These are phyloP conservation scores for Strigomonas culicis DNA, from an alignment of 208 protist genomes.

Conservation along the genomic window DNA sequence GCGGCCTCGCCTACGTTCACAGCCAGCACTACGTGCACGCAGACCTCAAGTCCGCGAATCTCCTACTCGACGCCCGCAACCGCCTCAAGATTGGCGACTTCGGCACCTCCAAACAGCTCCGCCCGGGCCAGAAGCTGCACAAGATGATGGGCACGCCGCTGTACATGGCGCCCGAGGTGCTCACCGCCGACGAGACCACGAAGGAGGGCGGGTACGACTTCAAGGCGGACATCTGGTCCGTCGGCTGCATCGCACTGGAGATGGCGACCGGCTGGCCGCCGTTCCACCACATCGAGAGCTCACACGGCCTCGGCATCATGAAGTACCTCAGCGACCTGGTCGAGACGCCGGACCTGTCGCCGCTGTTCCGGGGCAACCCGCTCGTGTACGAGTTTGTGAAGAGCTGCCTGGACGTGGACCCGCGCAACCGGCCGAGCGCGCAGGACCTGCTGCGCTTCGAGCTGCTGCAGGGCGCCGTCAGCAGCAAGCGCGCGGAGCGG, in stretches of 20 bases:
- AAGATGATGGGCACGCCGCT: slow-evolving; percentile 81
- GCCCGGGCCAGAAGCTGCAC: slow-evolving; percentile 69
- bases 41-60: slow-evolving; percentile 91
- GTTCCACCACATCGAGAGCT: slow-evolving; percentile 62
- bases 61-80: slow-evolving; percentile 74
- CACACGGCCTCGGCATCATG: slow-evolving; percentile 82
- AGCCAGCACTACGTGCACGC: slow-evolving; percentile 81
- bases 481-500: slow-evolving; percentile 43
- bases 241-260: slow-evolving; percentile 88
- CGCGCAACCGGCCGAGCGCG: slow-evolving; percentile 57
- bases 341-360: slow-evolving; percentile 69
- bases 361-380: slow-evolving; percentile 61
- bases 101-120: slow-evolving; percentile 85
- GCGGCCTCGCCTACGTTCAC: slow-evolving; percentile 89
- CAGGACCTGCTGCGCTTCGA: slow-evolving; percentile 71
- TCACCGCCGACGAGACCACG: slow-evolving; percentile 43
- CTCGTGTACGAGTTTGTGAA: slow-evolving; percentile 77
- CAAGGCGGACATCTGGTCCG: slow-evolving; percentile 90
- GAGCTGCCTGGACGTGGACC: slow-evolving; percentile 69
- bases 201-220: slow-evolving; percentile 69
- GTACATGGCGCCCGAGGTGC: slow-evolving; percentile 93
- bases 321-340: slow-evolving; percentile 74
- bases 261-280: slow-evolving; percentile 79
- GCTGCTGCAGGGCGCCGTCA: slow-evolving; percentile 58
- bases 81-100: slow-evolving; percentile 95